Base-by-base conservation (phyloP, 192 early-diverging fungal species). In the Globomyces pollinis-pini region DNA sequence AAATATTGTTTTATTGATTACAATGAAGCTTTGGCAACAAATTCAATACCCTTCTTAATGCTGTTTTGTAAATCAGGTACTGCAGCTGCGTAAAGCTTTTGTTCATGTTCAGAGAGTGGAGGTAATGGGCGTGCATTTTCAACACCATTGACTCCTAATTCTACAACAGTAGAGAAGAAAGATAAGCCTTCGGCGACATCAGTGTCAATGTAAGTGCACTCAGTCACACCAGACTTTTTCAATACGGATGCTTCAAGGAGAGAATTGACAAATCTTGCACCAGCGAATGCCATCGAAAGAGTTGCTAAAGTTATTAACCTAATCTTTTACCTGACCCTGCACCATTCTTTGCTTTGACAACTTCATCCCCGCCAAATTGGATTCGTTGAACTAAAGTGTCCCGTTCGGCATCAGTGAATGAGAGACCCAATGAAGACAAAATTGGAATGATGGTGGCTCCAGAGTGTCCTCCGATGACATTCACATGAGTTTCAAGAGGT, bases 11-110 rank as follows among this genome's bases (percentile, higher is more conserved):
- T 47, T 43, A 43, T 43, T 43, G 41, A 43, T 47, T 47, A 47
- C 44, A 47, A 47, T 3, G 44, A 47, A 26, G 44, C 44, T 51
- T 61, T 61, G 24, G 36, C 34, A 70, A 86, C 84, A 81, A 94
- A 98, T 53, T 78, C 75, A 43, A 86, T 73, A 33, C 96, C 96
- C 76, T 84, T 84, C 57, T 74, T 64, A 62, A 84, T 84, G 73
- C 78, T 83, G 38, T 58, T 56, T 68, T 83, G 80, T 38, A 84
- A 71, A 55, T 83, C 77, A 31, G 75, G 66, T 43, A 84, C 66
- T 44, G 69, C 69, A 54, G 74, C 80, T 15, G 67, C 73, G 21
- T 73, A 65, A n/a, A 84, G 71, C 45, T 68, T 65, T 69, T 84
- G 52, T 67, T 84, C 82, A 62, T 74, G 67, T 28, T 52, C 77